Percentiles rank a stretch among this genome's conserved stretches.
Evolutionary conservation across 148 eudicot genomes (phyloP).

Genomic region (Talinum fruticosum): DNA sequence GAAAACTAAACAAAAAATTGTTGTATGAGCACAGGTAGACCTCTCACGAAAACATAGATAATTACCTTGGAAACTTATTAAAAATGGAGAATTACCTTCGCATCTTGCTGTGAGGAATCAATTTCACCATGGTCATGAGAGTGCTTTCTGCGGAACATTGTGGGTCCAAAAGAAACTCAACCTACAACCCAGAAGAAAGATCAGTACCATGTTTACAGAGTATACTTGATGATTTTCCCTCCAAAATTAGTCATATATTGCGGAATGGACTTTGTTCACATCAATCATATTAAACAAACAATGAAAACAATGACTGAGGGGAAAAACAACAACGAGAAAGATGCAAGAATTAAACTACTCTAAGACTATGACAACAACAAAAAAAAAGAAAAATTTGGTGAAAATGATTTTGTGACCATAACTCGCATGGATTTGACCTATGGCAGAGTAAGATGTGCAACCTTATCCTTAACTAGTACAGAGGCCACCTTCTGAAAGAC

Average conservation of each 20-base stretch:
- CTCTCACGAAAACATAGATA: neutral
- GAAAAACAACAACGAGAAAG: neutral
- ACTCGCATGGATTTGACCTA: neutral
- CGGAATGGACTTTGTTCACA: neutral
- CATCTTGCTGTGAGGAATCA: conserved; percentile 37
- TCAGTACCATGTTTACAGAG: neutral
- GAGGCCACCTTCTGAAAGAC: neutral
- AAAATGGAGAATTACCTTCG: conserved; percentile 45
- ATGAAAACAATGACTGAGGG: neutral
- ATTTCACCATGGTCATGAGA: conserved; percentile 38
- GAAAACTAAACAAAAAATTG: neutral
- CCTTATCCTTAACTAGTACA: neutral
- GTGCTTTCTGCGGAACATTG: conserved; percentile 54
- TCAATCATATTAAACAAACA: neutral
- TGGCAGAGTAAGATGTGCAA: neutral
- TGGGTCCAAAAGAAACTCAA: neutral
- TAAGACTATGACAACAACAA: neutral
- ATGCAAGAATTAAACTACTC: neutral
- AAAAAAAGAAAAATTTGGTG: neutral
- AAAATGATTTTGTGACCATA: neutral
- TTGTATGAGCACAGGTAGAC: neutral
- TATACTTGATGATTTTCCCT: no score
- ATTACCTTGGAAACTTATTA: conserved; percentile 45
- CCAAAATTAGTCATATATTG: neutral
- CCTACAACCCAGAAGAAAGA: neutral